Evolutionary conservation across 1,139 yeast genomes (phyloP).

Genomic region (Sugiyamaella sp.): DNA sequence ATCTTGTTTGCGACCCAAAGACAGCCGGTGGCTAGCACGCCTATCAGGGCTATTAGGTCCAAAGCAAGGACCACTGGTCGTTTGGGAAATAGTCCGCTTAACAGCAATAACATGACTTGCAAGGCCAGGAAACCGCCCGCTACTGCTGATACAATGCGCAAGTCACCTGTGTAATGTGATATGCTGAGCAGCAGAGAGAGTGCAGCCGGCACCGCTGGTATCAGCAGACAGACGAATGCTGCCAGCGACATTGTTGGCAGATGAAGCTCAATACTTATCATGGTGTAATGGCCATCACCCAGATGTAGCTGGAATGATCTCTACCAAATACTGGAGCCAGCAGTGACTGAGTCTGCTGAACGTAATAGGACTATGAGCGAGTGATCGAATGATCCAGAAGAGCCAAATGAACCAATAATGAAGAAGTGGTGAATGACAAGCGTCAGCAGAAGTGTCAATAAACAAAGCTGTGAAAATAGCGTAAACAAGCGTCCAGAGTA

Average conservation of each 20-base stretch:
- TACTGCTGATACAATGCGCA: conserved; percentile 29
- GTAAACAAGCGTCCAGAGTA: too few relatives aligned
- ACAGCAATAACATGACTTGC: conserved; percentile 18
- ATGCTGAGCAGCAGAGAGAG: conserved; percentile 31
- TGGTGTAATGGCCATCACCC: too few relatives aligned
- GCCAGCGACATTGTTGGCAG: conserved; percentile 34
- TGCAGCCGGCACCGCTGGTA: conserved; percentile 27
- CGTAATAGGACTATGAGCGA: too few relatives aligned
- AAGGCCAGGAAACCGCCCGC: conserved; percentile 26
- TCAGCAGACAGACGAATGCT: conserved; percentile 26
- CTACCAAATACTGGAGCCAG: too few relatives aligned
- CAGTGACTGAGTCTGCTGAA: too few relatives aligned
- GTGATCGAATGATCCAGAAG: too few relatives aligned
- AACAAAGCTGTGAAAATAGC: neutral
- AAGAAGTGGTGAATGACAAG: neutral
- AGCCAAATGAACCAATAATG: neutral
- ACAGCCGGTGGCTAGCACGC: conserved; percentile 25
- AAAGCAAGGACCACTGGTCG: conserved; percentile 22
- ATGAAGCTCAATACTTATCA: conserved; percentile 37
- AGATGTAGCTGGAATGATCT: too few relatives aligned
- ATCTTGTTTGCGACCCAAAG: conserved; percentile 21
- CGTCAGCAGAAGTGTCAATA: neutral
- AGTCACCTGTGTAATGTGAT: conserved; percentile 22
- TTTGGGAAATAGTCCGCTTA: conserved; percentile 28
- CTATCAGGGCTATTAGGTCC: conserved; percentile 18